Conservation (phyloP, 2,329 filamentous ascomycete genomes). For the Aspergillus sp. region DNA sequence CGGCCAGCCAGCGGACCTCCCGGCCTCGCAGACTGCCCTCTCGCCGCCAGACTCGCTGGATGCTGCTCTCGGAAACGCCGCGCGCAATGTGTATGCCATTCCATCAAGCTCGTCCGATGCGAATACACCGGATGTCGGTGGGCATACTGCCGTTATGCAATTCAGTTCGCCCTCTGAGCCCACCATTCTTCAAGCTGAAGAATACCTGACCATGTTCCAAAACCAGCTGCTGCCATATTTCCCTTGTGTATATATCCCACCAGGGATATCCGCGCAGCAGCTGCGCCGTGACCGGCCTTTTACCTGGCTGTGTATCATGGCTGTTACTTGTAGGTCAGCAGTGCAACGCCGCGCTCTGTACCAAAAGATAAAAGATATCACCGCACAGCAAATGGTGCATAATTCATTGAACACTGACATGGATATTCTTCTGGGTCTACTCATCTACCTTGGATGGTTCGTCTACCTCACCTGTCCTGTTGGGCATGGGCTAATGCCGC, state of each 20-base stretch:
- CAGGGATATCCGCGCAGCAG: constrained; percentile 30
- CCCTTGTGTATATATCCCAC: constrained; percentile 47
- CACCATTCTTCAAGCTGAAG: constrained; percentile 31
- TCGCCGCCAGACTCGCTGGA: constrained; percentile 1
- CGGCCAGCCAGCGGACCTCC: neutral
- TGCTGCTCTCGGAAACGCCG: neutral
- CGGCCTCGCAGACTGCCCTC: neutral
- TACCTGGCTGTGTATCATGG: constrained; percentile 52
- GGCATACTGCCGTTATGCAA: neutral
- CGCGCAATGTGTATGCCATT: neutral
- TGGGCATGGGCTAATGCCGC: neutral
- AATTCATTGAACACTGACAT: constrained; percentile 42
- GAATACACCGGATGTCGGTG: neutral
- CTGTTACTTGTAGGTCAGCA: constrained; percentile 46
- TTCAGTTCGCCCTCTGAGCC: constrained; percentile 2
- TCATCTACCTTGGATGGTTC: constrained; percentile 49
- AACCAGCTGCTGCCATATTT: constrained; percentile 44
- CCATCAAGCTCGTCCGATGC: neutral
- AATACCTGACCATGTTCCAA: constrained; percentile 45
- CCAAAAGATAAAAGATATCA: constrained; percentile 44
- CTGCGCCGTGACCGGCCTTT: constrained; percentile 49
- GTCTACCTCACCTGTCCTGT: neutral
- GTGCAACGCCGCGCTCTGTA: constrained; percentile 43
- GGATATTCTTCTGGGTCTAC: constrained; percentile 54
- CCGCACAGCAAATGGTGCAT: constrained; percentile 50